Percentiles rank a stretch among this genome's conserved stretches.
Evolutionary conservation across 2,329 filamentous ascomycete genomes (phyloP).

Genomic region (Neonectria hederae): DNA sequence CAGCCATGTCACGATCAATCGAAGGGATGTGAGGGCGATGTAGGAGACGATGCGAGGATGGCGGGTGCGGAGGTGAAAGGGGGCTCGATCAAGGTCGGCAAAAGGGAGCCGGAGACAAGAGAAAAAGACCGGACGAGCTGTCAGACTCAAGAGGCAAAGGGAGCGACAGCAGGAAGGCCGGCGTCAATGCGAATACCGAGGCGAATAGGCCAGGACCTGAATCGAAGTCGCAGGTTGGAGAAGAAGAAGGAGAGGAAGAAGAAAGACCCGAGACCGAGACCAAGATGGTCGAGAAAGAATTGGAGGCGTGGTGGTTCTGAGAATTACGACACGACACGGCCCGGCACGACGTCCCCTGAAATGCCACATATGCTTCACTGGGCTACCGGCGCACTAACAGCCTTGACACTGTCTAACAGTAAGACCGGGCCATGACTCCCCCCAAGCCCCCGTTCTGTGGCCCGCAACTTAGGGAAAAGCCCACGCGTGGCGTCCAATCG

Average conservation of each 20-base stretch:
- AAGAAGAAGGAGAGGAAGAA: slow-evolving; percentile 36
- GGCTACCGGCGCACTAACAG: slow-evolving; percentile 5
- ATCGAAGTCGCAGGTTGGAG: slow-evolving; percentile 29
- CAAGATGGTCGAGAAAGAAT: slow-evolving; percentile 33
- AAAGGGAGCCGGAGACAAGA: slow-evolving; percentile 33
- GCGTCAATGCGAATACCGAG: slow-evolving; percentile 40
- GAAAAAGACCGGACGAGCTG: slow-evolving; percentile 51
- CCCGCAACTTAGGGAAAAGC: slow-evolving; percentile 26
- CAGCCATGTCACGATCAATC: slow-evolving; percentile 57
- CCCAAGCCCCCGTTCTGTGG: slow-evolving; percentile 2
- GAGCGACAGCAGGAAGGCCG: slow-evolving; percentile 36
- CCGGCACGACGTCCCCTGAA: slow-evolving; percentile 39
- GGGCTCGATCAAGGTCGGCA: slow-evolving; percentile 21
- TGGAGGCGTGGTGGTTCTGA: slow-evolving; percentile 37
- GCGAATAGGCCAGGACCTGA: slow-evolving; percentile 32
- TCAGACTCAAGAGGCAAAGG: slow-evolving; percentile 44
- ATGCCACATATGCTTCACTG: slow-evolving; percentile 46
- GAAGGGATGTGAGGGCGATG: slow-evolving; percentile 19
- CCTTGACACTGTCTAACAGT: slow-evolving; percentile 5
- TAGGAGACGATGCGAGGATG: slow-evolving; percentile 14
- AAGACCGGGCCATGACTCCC: neutral
- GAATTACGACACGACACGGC: slow-evolving; percentile 28
- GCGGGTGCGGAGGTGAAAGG: slow-evolving; percentile 29
- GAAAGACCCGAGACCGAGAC: slow-evolving; percentile 33
- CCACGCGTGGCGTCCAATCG: slow-evolving; percentile 31